A percentile compares a stretch with the other conserved stretches of the same genome.
Conservation (phyloP, 2,329 filamentous ascomycete species). For the Magnaporthiopsis incrustans region DNA sequence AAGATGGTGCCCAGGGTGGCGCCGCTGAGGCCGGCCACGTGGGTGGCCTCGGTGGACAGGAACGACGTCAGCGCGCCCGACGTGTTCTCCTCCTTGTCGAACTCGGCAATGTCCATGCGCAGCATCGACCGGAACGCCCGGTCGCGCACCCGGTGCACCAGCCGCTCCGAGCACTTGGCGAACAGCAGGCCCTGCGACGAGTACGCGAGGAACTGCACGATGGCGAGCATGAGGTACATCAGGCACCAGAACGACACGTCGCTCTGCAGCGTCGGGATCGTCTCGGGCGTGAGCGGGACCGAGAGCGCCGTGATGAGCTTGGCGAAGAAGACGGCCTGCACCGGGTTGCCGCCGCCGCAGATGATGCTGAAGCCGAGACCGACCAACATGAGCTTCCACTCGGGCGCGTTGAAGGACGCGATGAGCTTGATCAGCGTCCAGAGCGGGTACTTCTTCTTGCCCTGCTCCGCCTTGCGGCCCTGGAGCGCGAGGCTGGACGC, state of each 20-base stretch:
- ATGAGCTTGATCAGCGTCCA: conserved; percentile 75
- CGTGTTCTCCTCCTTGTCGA: conserved; percentile 83
- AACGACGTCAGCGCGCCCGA: conserved; percentile 84
- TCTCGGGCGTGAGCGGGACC: conserved; percentile 26
- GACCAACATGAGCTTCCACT: conserved; percentile 63
- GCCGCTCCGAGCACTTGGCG: conserved; percentile 76
- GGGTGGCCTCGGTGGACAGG: conserved; percentile 81
- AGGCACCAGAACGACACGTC: conserved; percentile 78
- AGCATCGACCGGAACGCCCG: conserved; percentile 79
- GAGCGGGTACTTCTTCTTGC: conserved; percentile 51
- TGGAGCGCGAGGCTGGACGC: conserved; percentile 65
- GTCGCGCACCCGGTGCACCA: conserved; percentile 77
- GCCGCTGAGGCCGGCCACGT: conserved; percentile 81
- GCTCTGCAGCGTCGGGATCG: conserved; percentile 42
- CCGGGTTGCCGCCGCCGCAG: conserved; percentile 65
- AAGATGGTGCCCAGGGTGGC: conserved; percentile 81
- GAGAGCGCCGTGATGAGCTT: conserved; percentile 65
- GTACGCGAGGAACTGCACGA: conserved; percentile 65
- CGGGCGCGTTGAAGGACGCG: conserved; percentile 66
- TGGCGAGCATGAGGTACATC: conserved; percentile 81
- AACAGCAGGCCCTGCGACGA: conserved; percentile 64
- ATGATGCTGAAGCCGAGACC: conserved; percentile 69
- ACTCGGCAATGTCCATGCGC: conserved; percentile 87
- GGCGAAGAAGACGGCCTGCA: conserved; percentile 69
- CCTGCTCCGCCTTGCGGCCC: conserved; percentile 37